These are phyloP conservation scores for Tillandsia leiboldiana DNA, from an alignment of 176 grass and related monocot species.

Conservation along the genomic window DNA sequence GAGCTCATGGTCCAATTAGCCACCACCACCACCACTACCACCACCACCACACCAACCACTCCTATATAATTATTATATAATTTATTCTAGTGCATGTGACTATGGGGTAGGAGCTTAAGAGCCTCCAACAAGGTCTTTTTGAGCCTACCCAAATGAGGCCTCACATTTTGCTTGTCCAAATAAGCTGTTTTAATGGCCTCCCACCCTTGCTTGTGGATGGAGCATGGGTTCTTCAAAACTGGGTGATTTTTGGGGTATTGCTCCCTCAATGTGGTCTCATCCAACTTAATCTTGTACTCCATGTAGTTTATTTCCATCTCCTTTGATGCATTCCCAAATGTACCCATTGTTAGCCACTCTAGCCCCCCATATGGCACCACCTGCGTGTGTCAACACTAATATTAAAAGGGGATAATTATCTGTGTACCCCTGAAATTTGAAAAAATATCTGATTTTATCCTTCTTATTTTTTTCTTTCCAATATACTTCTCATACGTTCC, in stretches of 20 bases:
- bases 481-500: too few relatives aligned
- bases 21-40: too few relatives aligned
- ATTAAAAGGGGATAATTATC: too few relatives aligned
- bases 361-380: conserved; percentile 73
- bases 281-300: conserved; percentile 45
- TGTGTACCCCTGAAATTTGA: too few relatives aligned
- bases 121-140: conserved; percentile 54
- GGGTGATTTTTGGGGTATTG: conserved; percentile 55
- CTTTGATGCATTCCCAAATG: conserved; percentile 48
- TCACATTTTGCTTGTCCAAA: conserved; percentile 65
- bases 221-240: conserved; percentile 45
- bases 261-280: conserved; percentile 80
- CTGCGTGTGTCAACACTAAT: too few relatives aligned
- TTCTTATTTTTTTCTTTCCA: too few relatives aligned
- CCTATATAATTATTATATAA: too few relatives aligned
- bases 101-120: conserved; percentile 30
- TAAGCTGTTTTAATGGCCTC: conserved; percentile 55
- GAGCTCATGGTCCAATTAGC: too few relatives aligned
- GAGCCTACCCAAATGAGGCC: conserved; percentile 49
- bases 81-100: too few relatives aligned
- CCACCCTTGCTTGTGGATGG: conserved; percentile 60
- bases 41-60: too few relatives aligned
- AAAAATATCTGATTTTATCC: too few relatives aligned
- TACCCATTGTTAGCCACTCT: conserved; percentile 54
- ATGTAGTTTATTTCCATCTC: conserved; percentile 83